Percentiles rank a stretch among this genome's conserved stretches.
phyloP scores from a whole-genome alignment of 148 eudicot species.

The Fagopyrum esculentum region DNA sequence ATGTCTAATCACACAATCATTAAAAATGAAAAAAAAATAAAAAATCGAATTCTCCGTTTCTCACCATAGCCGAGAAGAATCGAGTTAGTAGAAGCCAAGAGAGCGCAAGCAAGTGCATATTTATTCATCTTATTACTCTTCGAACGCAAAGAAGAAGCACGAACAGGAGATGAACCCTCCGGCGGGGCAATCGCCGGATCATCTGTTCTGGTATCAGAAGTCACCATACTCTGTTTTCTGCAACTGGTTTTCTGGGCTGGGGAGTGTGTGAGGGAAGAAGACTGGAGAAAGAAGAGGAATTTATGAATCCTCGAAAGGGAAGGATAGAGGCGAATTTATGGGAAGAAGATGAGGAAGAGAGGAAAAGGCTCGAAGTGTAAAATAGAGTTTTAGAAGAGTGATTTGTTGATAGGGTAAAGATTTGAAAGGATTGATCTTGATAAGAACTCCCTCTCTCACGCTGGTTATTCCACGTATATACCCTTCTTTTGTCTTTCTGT shows the following conservation, averaged over 20 bases:
- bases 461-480: too few species aligned
- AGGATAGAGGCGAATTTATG: neutral
- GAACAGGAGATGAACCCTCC: neutral
- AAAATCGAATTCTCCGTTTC: neutral
- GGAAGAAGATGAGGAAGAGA: neutral
- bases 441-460: too few species aligned
- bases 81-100: constrained; percentile 13
- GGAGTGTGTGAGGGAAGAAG: neutral
- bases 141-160: neutral
- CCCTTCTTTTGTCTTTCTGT: too few species aligned
- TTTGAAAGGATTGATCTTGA: too few species aligned
- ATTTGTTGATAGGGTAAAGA: too few species aligned
- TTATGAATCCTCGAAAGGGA: too few species aligned
- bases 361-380: neutral
- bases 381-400: too few species aligned
- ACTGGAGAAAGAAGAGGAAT: neutral
- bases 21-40: neutral
- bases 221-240: neutral
- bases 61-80: constrained; percentile 10
- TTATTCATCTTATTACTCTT: constrained; percentile 4
- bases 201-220: neutral
- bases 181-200: neutral
- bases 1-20: neutral
- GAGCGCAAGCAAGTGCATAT: constrained; percentile 14
- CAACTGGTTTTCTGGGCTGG: neutral